Base-by-base conservation (phyloP, 2,329 filamentous ascomycete species). In the Trichoderma brevicompactum region DNA sequence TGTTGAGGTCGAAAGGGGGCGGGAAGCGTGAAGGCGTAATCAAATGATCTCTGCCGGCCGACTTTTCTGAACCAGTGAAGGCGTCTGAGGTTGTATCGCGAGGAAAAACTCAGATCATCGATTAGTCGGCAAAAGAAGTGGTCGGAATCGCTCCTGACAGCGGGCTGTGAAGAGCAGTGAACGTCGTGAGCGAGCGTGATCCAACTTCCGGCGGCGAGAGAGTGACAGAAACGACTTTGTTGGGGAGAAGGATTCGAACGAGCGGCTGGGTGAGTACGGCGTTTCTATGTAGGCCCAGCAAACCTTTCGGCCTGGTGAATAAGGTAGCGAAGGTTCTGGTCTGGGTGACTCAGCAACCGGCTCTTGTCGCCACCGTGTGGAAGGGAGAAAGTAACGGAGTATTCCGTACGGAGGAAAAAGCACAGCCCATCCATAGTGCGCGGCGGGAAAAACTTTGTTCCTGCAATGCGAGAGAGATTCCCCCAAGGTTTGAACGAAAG, bases 31-130 rank as follows among this genome's bases (percentile, higher is more conserved):
- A 36, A 54, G 15, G 38, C 49, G 49, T 36, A 50, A 44, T 41
- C 46, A 58, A 65, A 52, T 41, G 38, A 32, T 59, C 69, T 72
- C 70, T 74, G 73, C 74, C 73, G 66, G 72, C 74, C 75, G 74
- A 76, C 76, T 72, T 76, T 77, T 79, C 77, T 75, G 73, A 81
- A 87, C 86, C 85, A 88, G 81, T 86, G 72, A 88, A 88, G 86
- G 86, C 80, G 82, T 88, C 86, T 81, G 81, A 76, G 74, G 70
- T 69, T 70, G 56, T 43, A 43, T 71, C 69, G 64, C 36, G 36
- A 64, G 67, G 40, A 38, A 53, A 72, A 71, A 68, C 70, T 70
- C 75, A 78, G 74, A 77, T 71, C 75, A 75, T 68, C 69, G 74
- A 78, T 74, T 68, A 74, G 74, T 77, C 75, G 75, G 76, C 73